These are phyloP conservation scores for Cnidoscolus chayamansa DNA, from an alignment of 441 rosid species.

Conservation along the genomic window DNA sequence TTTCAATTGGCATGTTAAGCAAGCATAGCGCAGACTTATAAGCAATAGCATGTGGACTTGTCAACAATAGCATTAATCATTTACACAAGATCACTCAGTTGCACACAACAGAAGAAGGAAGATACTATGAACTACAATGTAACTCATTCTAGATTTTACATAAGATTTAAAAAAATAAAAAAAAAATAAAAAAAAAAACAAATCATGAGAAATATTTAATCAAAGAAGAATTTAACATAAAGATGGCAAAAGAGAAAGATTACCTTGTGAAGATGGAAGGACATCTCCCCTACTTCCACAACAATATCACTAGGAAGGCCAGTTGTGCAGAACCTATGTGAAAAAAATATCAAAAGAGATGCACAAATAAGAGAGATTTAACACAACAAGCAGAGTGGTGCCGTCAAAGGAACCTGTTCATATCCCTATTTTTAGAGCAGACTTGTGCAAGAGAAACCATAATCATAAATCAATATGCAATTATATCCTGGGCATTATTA, in stretches of 20 bases:
- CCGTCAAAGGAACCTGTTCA: background rate
- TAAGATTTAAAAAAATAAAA: background rate
- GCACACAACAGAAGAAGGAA: background rate
- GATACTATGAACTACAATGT: background rate
- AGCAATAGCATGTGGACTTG: background rate
- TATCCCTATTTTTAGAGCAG: background rate
- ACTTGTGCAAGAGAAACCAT: too few relatives aligned
- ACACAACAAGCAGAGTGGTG: background rate
- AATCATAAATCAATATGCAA: background rate
- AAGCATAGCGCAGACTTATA: background rate
- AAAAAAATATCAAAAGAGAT: slow-evolving; percentile 13
- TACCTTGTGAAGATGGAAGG: slow-evolving; percentile 99
- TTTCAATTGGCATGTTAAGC: background rate
- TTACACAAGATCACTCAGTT: background rate
- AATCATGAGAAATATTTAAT: background rate
- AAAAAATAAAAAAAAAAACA: too few relatives aligned
- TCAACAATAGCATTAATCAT: background rate
- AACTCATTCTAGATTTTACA: background rate
- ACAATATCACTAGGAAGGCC: slow-evolving; percentile 92
- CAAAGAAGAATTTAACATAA: background rate
- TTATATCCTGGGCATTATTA: background rate
- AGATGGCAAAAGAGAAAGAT: slow-evolving; percentile 6
- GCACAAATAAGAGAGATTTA: slow-evolving; percentile 2
- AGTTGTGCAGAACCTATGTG: slow-evolving; percentile 82
- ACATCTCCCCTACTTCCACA: slow-evolving; percentile 91